Evolutionary conservation across 176 grass and related monocot species (phyloP).

Genomic region (Eleusine coracana): DNA sequence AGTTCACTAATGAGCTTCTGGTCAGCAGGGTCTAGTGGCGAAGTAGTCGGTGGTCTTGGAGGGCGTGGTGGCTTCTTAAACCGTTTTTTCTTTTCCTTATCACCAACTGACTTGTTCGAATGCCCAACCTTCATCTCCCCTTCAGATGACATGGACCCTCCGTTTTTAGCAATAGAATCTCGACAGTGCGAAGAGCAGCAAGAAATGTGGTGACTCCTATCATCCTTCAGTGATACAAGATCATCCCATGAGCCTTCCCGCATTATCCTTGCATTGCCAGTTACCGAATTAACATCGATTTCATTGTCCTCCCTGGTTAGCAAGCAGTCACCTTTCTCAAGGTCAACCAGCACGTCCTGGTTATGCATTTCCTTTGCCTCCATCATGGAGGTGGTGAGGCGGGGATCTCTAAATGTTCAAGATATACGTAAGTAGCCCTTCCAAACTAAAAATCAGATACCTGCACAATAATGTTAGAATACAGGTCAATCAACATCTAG

Average conservation of each 20-base stretch:
- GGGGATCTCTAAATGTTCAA: slow-evolving; percentile 12
- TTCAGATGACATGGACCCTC: slow-evolving; percentile 16
- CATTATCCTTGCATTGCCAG: slow-evolving; percentile 10
- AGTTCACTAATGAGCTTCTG: slow-evolving; percentile 74
- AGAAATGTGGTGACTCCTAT: not conserved
- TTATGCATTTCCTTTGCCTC: slow-evolving; percentile 38
- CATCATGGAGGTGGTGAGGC: slow-evolving; percentile 37
- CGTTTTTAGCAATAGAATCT: slow-evolving; percentile 18
- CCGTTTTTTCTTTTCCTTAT: slow-evolving; percentile 59
- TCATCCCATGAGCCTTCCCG: slow-evolving; percentile 12
- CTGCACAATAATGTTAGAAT: slow-evolving; percentile 13
- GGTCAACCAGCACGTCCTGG: slow-evolving; percentile 51
- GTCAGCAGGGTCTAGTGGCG: slow-evolving; percentile 58
- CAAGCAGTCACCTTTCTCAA: slow-evolving; percentile 57
- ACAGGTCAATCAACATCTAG: not conserved
- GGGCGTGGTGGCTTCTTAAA: slow-evolving; percentile 72
- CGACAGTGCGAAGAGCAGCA: slow-evolving; percentile 34
- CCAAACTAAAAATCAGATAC: not conserved
- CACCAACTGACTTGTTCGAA: slow-evolving; percentile 22
- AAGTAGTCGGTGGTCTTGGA: slow-evolving; percentile 38
- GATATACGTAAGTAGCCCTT: not conserved
- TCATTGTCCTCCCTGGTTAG: slow-evolving; percentile 11
- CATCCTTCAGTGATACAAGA: slow-evolving; percentile 37
- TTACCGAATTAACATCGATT: not conserved
- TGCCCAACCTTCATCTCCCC: slow-evolving; percentile 20